Evolutionary conservation across 2,329 filamentous ascomycete species (phyloP).

Genomic region (Decorospora gaudefroyi): DNA sequence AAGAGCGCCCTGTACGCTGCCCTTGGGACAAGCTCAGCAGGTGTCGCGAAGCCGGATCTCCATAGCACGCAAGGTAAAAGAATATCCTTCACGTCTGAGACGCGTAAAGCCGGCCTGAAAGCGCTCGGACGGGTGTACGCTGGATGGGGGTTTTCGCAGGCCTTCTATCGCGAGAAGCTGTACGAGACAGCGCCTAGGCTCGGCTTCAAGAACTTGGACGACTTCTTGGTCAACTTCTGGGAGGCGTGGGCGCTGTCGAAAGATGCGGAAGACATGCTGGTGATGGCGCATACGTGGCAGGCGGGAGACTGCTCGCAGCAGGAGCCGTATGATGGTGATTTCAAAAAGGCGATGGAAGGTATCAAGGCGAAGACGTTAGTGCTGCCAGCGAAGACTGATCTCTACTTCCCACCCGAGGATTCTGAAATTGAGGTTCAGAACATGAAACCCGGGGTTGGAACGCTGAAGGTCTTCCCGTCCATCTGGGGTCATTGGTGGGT

Average conservation of each 20-base stretch:
- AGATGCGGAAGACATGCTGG: slow-evolving; percentile 74
- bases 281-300: slow-evolving; percentile 81
- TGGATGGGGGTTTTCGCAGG: slow-evolving; percentile 79
- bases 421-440: slow-evolving; percentile 71
- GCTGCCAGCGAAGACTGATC: slow-evolving; percentile 71
- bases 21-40: slow-evolving; percentile 59
- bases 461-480: slow-evolving; percentile 59
- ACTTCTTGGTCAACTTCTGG: slow-evolving; percentile 77
- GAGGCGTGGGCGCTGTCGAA: slow-evolving; percentile 73
- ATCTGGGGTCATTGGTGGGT: slow-evolving; percentile 67
- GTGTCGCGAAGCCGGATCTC: slow-evolving; percentile 46
- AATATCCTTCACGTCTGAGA: slow-evolving; percentile 56
- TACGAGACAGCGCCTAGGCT: slow-evolving; percentile 61
- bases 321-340: slow-evolving; percentile 68
- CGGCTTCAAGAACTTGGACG: slow-evolving; percentile 69
- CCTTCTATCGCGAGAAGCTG: slow-evolving; percentile 74
- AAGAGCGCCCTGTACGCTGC: slow-evolving; percentile 64
- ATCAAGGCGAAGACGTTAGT: slow-evolving; percentile 76
- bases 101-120: slow-evolving; percentile 64
- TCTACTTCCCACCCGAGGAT: slow-evolving; percentile 83
- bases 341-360: slow-evolving; percentile 63
- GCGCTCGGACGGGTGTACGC: slow-evolving; percentile 77
- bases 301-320: slow-evolving; percentile 70
- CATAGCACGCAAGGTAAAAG: slow-evolving; percentile 31
- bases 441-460: slow-evolving; percentile 64